These are phyloP conservation scores for Apophysomyces elegans DNA, from an alignment of 371 early-diverging fungal genomes.

Conservation along the genomic window DNA sequence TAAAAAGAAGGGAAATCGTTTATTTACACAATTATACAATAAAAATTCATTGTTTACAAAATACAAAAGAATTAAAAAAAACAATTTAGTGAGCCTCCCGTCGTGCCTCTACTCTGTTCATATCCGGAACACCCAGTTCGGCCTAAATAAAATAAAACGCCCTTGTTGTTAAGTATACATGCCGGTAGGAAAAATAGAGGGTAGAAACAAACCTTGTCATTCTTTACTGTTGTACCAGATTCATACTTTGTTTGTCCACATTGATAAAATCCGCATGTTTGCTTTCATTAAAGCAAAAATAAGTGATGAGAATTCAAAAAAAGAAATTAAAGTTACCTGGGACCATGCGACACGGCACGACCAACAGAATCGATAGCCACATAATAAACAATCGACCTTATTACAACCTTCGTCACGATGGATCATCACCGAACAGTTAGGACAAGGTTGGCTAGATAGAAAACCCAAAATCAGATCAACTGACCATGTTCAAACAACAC, in stretches of 20 bases:
- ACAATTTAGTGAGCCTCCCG: conserved; percentile 6
- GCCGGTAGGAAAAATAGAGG: too few relatives aligned
- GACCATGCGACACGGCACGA: conserved; percentile 49
- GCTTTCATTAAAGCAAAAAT: conserved; percentile 11
- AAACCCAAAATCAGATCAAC: background rate
- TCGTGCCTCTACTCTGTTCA: conserved; percentile 38
- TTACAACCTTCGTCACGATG: conserved; percentile 82
- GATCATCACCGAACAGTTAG: conserved; percentile 74
- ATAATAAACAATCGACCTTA: conserved; percentile 75
- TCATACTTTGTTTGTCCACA: conserved; percentile 23
- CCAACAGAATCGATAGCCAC: conserved; percentile 80
- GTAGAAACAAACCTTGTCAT: background rate
- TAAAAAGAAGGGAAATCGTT: background rate
- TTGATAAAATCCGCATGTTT: conserved; percentile 47
- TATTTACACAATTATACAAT: background rate
- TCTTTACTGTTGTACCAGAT: conserved; percentile 9
- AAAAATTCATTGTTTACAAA: background rate
- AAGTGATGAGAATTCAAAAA: background rate
- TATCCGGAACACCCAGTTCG: conserved; percentile 51
- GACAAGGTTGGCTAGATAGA: conserved; percentile 62
- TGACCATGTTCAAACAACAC: too few relatives aligned
- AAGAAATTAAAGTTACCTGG: conserved; percentile 22
- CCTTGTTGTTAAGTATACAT: too few relatives aligned
- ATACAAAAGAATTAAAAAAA: too few relatives aligned
- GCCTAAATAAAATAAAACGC: conserved; percentile 20